phyloP scores from a whole-genome alignment of 192 early-diverging fungal genomes.

The Umbelopsis sp. region DNA sequence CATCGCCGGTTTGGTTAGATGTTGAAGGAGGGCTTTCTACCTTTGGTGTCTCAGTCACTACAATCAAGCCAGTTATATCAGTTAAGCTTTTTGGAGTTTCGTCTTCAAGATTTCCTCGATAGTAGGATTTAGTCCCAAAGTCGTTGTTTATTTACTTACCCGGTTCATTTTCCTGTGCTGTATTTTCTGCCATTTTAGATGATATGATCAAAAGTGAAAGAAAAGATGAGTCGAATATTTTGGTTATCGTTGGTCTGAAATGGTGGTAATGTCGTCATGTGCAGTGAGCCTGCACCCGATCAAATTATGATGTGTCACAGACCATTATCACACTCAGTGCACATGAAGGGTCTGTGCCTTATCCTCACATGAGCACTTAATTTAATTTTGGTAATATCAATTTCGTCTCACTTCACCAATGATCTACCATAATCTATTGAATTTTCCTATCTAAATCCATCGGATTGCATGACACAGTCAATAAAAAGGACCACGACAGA shows the following conservation, averaged over 20 bases:
- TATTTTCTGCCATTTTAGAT: not conserved
- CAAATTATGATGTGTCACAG: conserved; percentile 17
- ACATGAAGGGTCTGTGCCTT: not conserved
- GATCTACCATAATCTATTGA: too few relatives aligned
- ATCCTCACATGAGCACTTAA: not conserved
- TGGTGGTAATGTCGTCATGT: conserved; percentile 3
- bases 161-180: not conserved
- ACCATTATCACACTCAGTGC: not conserved
- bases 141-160: not conserved
- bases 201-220: not conserved
- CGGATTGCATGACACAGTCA: too few relatives aligned
- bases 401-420: too few relatives aligned
- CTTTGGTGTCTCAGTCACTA: not conserved
- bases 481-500: too few relatives aligned
- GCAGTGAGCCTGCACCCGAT: not conserved
- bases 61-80: not conserved
- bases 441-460: too few relatives aligned
- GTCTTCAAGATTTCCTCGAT: not conserved
- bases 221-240: not conserved
- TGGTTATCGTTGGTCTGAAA: not conserved
- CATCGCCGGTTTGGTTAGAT: not conserved
- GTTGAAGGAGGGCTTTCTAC: not conserved
- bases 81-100: too few relatives aligned
- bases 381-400: not conserved
- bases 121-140: not conserved